Evolutionary conservation across 2,329 filamentous ascomycete genomes (phyloP), one percentile per base, ranked within the genome.

Genomic region (Fusarium temperatum): DNA sequence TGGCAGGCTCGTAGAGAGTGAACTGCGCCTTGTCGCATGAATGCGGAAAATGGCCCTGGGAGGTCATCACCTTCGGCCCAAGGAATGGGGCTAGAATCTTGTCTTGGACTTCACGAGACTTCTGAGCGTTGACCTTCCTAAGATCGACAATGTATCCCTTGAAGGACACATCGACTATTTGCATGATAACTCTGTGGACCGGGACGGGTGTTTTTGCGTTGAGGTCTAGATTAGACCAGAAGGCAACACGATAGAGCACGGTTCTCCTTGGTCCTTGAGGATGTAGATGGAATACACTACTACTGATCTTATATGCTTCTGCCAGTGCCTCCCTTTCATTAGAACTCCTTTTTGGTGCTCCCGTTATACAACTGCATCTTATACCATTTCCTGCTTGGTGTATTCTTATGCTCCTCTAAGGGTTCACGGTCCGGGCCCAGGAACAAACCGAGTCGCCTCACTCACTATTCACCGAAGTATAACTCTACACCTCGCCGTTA

Each of bases 41-140:
- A 24, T 24, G 24, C 4, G 24, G 24, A 14, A 36, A 44, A 38
- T 65, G 59, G 67, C 42, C 59, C 0, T 64, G 67, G 65, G 35
- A 70, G 17, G 36, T 69, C 24, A 24, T 24, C 24, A 24, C 24
- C 24, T 24, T 24, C 24, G 24, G 24, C 24, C 67, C 48, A 12
- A 6, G 9, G 3, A 24, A 20, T 65, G 38, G 53, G 32, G 30
- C 3, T 24, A 58, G 5, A 30, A 26, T 18, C 18, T 30, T 3
- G 3, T 14, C 13, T 15, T 3, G 3, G 26, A 9, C 11, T 64
- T 57, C 17, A 35, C 9, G 15, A n/a, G 10, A 2, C 26, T 69
- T 17, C 48, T 69, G 8, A 45, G 26, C 11, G 28, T 38, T 15
- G 59, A 50, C 3, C 20, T 69, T 4, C 20, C 36, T 0, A 24